These are phyloP conservation scores for Lachnellula subtilissima DNA, from an alignment of 2,329 filamentous ascomycete species.

Conservation along the genomic window DNA sequence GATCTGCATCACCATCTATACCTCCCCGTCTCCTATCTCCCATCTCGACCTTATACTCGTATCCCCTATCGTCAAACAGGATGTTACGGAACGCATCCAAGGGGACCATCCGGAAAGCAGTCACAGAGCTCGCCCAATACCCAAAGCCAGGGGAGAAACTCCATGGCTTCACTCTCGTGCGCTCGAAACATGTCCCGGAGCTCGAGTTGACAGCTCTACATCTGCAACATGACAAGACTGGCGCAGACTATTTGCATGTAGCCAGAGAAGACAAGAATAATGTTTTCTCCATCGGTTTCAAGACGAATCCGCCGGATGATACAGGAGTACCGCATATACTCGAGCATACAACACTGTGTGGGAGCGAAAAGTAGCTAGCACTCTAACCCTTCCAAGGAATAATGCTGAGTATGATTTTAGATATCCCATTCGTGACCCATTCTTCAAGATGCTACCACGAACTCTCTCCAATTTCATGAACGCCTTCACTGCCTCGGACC, in stretches of 20 bases:
- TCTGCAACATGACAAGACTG: slow-evolving; percentile 89
- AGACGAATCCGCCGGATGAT: slow-evolving; percentile 95
- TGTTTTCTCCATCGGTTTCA: slow-evolving; percentile 99
- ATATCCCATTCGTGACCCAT: slow-evolving; percentile 95
- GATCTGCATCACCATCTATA: not conserved
- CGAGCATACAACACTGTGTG: slow-evolving; percentile 94
- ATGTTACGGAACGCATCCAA: slow-evolving; percentile 50
- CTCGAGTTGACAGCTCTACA: slow-evolving; percentile 87
- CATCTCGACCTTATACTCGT: not conserved
- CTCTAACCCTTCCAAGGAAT: slow-evolving; percentile 2
- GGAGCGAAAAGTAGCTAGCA: slow-evolving; percentile 73
- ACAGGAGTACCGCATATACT: slow-evolving; percentile 96
- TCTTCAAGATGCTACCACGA: slow-evolving; percentile 99
- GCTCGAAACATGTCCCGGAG: slow-evolving; percentile 89
- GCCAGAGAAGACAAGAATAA: slow-evolving; percentile 96
- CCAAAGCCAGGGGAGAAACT: slow-evolving; percentile 79
- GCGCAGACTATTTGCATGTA: slow-evolving; percentile 92
- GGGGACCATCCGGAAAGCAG: slow-evolving; percentile 52
- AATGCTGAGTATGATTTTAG: slow-evolving; percentile 43
- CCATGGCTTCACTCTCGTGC: slow-evolving; percentile 87
- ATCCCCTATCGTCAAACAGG: not conserved
- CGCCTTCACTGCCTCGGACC: slow-evolving; percentile 91
- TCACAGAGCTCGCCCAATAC: slow-evolving; percentile 70
- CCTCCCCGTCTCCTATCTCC: not conserved
- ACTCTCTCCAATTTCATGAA: slow-evolving; percentile 99